phyloP scores from a whole-genome alignment of 306 rosid genomes.

The Begonia masoniana region DNA sequence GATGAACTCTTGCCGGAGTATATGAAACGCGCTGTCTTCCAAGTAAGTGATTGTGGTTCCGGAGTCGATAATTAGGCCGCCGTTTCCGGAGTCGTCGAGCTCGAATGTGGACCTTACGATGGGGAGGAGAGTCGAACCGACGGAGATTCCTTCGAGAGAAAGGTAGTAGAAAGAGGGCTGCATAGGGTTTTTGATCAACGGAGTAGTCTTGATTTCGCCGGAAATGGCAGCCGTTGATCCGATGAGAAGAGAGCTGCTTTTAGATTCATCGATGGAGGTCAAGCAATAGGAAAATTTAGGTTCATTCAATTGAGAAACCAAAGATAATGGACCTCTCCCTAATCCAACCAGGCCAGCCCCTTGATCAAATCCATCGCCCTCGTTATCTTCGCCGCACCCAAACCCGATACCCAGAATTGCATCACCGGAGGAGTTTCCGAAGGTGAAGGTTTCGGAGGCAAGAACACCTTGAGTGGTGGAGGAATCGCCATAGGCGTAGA shows the following conservation, averaged over 20 bases:
- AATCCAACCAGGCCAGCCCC: slow-evolving; percentile 72
- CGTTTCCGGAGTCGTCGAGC: slow-evolving; percentile 45
- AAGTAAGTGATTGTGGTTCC: slow-evolving; percentile 76
- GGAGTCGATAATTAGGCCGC: slow-evolving; percentile 76
- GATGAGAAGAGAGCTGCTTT: slow-evolving; percentile 43
- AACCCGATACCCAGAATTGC: slow-evolving; percentile 40
- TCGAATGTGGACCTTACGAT: slow-evolving; percentile 35
- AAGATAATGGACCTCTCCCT: slow-evolving; percentile 68
- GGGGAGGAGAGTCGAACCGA: slow-evolving; percentile 37
- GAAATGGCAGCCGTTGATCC: slow-evolving; percentile 38
- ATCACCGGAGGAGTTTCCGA: slow-evolving; percentile 20
- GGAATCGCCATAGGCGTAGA: slow-evolving; percentile 60
- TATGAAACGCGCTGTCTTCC: slow-evolving; percentile 26
- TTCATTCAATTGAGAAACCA: slow-evolving; percentile 67
- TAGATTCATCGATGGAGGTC: slow-evolving; percentile 39
- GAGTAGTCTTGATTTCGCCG: slow-evolving; percentile 22
- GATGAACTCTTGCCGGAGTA: slow-evolving; percentile 35
- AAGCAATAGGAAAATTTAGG: slow-evolving; percentile 69
- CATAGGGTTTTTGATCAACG: slow-evolving; percentile 46
- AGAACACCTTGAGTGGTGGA: slow-evolving; percentile 62
- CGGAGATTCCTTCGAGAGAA: slow-evolving; percentile 62
- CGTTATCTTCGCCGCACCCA: slow-evolving; percentile 74
- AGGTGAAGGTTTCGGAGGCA: slow-evolving; percentile 61
- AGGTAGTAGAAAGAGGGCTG: slow-evolving; percentile 74
- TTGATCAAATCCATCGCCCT: slow-evolving; percentile 70